phyloP scores from a whole-genome alignment of 2,329 filamentous ascomycete species.

The Dryadomyces sulphureus region DNA sequence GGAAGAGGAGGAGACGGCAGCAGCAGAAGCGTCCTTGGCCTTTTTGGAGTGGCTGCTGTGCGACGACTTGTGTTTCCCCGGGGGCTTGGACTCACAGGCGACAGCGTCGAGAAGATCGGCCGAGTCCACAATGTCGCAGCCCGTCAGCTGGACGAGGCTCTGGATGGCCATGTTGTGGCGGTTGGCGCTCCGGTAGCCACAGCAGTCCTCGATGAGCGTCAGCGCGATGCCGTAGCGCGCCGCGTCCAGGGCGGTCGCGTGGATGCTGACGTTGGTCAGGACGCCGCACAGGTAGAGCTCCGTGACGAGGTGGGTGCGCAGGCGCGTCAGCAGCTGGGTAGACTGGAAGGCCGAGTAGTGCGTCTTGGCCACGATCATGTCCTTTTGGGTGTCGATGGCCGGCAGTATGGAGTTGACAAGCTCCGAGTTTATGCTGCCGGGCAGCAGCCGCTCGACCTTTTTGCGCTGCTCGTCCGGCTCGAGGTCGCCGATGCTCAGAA shows the following conservation, averaged over 20 bases:
- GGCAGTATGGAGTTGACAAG: constrained; percentile 27
- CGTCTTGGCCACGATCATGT: constrained; percentile 48
- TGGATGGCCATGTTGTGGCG: constrained; percentile 58
- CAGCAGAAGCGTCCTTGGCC: too few relatives aligned
- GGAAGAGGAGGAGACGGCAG: too few relatives aligned
- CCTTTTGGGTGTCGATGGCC: constrained; percentile 27
- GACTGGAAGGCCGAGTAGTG: constrained; percentile 80
- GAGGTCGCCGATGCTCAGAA: constrained; percentile 11
- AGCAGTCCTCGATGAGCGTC: constrained; percentile 75
- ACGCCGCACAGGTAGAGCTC: constrained; percentile 82
- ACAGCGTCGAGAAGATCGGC: constrained; percentile 35
- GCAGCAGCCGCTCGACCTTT: constrained; percentile 25
- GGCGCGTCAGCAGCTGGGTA: constrained; percentile 55
- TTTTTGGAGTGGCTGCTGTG: too few relatives aligned
- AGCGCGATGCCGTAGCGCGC: constrained; percentile 78
- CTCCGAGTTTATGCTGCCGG: constrained; percentile 28
- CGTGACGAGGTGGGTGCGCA: constrained; percentile 77
- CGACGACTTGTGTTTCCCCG: neutral
- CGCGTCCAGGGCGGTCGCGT: constrained; percentile 83
- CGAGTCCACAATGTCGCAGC: constrained; percentile 49
- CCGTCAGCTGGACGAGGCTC: constrained; percentile 59
- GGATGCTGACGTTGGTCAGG: constrained; percentile 74
- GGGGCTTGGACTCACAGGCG: neutral
- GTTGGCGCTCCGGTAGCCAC: constrained; percentile 58
- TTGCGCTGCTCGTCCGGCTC: constrained; percentile 8